Conservation (phyloP, 345 rosid species). For the Brassica juncea region DNA sequence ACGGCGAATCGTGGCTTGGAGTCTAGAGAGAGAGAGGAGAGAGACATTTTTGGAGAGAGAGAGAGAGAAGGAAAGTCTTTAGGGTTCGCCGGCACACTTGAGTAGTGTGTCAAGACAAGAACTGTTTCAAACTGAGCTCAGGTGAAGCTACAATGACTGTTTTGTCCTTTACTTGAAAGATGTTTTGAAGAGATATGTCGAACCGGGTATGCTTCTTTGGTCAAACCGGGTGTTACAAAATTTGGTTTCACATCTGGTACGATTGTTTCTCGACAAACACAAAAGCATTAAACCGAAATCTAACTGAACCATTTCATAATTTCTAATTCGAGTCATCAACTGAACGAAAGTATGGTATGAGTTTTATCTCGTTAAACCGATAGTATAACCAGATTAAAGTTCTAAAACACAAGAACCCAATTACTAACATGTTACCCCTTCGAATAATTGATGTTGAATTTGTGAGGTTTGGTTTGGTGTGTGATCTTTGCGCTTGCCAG, state of each 20-base stretch:
- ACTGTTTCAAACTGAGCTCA: slow-evolving; percentile 32
- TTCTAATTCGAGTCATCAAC: not conserved
- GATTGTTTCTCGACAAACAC: not conserved
- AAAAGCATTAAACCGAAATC: not conserved
- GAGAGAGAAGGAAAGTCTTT: slow-evolving; percentile 11
- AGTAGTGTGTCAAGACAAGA: not conserved
- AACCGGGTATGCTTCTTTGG: slow-evolving; percentile 2
- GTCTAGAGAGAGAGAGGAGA: slow-evolving; percentile 44
- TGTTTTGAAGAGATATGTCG: not conserved
- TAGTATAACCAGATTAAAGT: too few species aligned
- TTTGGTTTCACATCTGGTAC: not conserved
- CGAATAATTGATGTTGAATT: not conserved
- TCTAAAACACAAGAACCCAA: too few species aligned
- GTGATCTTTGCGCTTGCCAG: not conserved
- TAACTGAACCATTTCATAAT: not conserved
- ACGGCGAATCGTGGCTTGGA: slow-evolving; percentile 33
- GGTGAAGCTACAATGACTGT: not conserved
- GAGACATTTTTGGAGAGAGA: slow-evolving; percentile 34
- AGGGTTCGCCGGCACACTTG: slow-evolving; percentile 38
- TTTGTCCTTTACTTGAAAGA: slow-evolving; percentile 5
- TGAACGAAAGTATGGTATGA: too few species aligned
- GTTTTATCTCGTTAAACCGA: too few species aligned
- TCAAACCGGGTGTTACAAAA: not conserved
- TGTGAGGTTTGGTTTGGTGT: not conserved
- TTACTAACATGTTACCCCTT: too few species aligned